Percentiles rank a stretch among this genome's conserved stretches.
phyloP scores from a whole-genome alignment of 495 filamentous ascomycete species.

The Cercophora sp. region DNA sequence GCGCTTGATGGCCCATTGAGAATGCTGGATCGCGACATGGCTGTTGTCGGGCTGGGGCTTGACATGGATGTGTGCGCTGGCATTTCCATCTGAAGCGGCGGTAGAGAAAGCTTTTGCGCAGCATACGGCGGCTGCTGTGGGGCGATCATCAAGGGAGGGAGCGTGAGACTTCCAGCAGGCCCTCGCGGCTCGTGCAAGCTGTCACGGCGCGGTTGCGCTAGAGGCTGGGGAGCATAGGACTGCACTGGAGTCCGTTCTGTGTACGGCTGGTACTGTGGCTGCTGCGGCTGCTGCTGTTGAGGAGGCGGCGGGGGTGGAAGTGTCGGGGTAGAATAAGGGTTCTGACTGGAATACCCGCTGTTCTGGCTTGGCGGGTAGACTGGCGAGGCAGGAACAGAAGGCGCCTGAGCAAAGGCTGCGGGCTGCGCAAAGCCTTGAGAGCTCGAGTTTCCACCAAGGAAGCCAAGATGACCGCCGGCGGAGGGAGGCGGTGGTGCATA shows the following conservation, averaged over 20 bases:
- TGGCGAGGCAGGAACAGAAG: constrained; percentile 40
- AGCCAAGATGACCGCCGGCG: constrained; percentile 33
- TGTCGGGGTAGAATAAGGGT: constrained; percentile 36
- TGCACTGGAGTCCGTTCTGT: constrained; percentile 28
- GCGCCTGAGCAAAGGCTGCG: constrained; percentile 46
- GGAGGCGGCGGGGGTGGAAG: constrained; percentile 41
- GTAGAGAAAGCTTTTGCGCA: too few relatives aligned
- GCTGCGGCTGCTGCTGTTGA: background rate
- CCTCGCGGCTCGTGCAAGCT: constrained; percentile 18
- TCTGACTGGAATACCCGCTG: constrained; percentile 15
- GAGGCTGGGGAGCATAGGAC: constrained; percentile 25
- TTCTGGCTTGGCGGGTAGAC: constrained; percentile 36
- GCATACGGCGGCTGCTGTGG: background rate
- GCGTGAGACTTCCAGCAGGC: constrained; percentile 6
- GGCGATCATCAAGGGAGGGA: constrained; percentile 15
- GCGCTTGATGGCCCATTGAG: constrained; percentile 5
- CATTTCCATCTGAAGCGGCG: constrained; percentile 19
- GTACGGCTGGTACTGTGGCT: constrained; percentile 8
- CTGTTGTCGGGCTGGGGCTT: constrained; percentile 13
- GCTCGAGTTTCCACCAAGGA: constrained; percentile 26
- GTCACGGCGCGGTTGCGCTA: constrained; percentile 26
- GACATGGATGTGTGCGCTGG: constrained; percentile 11
- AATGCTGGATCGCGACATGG: background rate
- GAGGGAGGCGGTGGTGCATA: constrained; percentile 36
- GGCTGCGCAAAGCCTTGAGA: constrained; percentile 28